Base-by-base conservation (phyloP, 2,329 filamentous ascomycete species). In the Fusarium pininemorale region DNA sequence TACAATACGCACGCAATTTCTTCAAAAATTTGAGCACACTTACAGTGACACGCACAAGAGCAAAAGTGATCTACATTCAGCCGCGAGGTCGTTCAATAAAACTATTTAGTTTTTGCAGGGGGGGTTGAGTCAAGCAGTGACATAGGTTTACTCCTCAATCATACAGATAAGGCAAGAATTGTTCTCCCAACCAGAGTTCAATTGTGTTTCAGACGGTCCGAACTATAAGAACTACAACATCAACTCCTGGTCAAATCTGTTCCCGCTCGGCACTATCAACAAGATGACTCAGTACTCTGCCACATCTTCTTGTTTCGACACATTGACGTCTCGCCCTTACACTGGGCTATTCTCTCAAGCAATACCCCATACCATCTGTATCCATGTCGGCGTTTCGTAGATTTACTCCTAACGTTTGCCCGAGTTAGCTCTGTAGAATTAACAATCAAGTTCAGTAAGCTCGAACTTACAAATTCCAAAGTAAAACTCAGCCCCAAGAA, bases 1-100 rank as follows among this genome's bases (percentile, higher is more conserved):
- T 58, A 72, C 59, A 74, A 74, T 55, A 60, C 68, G 63, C 44
- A 69, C 62, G 50, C 59, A 56, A 63, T 54, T 8, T 58, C 28
- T 63, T 48, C 20, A 65, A 44, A 38, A 26, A 15, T 18, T 16
- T 32, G 26, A 57, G 44, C 15, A 47, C 32, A 22, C 37, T 28
- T 13, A 30, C 45, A 14, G 53, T 70, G 59, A 70, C 32, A 12
- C 22, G 41, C 20, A 38, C 4, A 22, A 13, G 8, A 28, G 42
- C n/a, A 4, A 18, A 39, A 44, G 37, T 18, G 6, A 48, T 9
- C 20, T 24, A 10, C 5, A 30, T 28, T 28, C 12, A 28, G 7
- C 2, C 38, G 20, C 10, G 15, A 18, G 10, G 24, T 41, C 26
- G 18, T 18, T 41, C 11, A 28, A 13, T 15, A n/a, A 15, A 54